A percentile compares a stretch with the other conserved stretches of the same genome.
Evolutionary conservation across 352 stramenopile genomes (phyloP).

Genomic region (Phytophthora pinifolia): DNA sequence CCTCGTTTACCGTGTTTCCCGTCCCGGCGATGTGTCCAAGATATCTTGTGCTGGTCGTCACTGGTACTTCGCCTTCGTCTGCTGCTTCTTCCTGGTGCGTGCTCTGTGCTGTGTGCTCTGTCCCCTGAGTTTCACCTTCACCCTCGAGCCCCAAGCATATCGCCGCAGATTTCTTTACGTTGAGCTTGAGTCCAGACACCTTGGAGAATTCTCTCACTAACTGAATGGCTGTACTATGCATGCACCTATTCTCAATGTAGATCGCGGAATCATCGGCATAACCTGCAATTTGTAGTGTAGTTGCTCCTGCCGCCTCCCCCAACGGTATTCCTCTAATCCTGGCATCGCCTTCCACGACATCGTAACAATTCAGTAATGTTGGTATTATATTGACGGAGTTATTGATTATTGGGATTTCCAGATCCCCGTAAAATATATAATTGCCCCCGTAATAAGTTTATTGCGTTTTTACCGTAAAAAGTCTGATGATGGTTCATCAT

Average conservation of each 20-base stretch:
- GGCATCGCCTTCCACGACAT: not conserved
- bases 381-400: too few relatives aligned
- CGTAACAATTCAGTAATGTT: too few relatives aligned
- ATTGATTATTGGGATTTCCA: too few relatives aligned
- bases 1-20: not conserved
- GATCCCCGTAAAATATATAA: too few relatives aligned
- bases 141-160: not conserved
- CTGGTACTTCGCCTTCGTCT: not conserved
- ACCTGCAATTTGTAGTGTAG: not conserved
- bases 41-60: too few relatives aligned
- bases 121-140: not conserved
- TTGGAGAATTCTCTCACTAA: not conserved
- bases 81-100: not conserved
- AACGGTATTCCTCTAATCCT: not conserved
- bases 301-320: not conserved
- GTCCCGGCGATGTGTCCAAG: not conserved
- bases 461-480: too few relatives aligned
- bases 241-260: not conserved
- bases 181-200: not conserved
- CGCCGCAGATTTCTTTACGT: slow-evolving; percentile 1
- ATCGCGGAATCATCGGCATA: slow-evolving; percentile 13
- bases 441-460: too few relatives aligned
- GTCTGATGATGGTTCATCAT: too few relatives aligned
- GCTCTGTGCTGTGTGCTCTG: too few relatives aligned
- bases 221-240: not conserved